Percentiles rank a stretch among this genome's conserved stretches.
These are phyloP conservation scores for Geotrichum carabidarum DNA, from an alignment of 1,139 yeast species.

Conservation along the genomic window DNA sequence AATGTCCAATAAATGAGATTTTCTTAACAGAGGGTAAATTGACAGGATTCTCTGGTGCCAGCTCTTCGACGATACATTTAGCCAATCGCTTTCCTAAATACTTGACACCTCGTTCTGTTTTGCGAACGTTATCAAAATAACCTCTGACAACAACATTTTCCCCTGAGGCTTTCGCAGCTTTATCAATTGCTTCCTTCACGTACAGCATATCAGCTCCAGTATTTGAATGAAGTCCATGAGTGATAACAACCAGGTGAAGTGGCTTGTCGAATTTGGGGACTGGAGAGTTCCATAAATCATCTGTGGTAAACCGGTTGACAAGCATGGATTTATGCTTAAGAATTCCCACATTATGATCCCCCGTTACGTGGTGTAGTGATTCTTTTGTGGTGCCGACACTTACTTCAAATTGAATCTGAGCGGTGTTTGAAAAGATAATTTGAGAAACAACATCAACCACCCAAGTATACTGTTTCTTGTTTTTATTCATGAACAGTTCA, in stretches of 20 bases:
- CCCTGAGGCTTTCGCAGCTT: slow-evolving; percentile 42
- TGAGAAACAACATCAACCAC: slow-evolving; percentile 81
- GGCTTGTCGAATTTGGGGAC: slow-evolving; percentile 46
- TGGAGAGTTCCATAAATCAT: slow-evolving; percentile 69
- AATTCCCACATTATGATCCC: slow-evolving; percentile 1
- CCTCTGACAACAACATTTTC: slow-evolving; percentile 75
- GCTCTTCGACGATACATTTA: slow-evolving; percentile 61
- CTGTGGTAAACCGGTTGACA: slow-evolving; percentile 44
- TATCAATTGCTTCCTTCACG: slow-evolving; percentile 73
- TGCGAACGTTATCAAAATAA: slow-evolving; percentile 75
- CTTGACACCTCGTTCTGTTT: slow-evolving; percentile 86
- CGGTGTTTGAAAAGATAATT: slow-evolving; percentile 65
- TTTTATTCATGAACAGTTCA: slow-evolving; percentile 44
- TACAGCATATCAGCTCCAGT: slow-evolving; percentile 84
- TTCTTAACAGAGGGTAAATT: slow-evolving; percentile 41
- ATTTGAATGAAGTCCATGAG: slow-evolving; percentile 92
- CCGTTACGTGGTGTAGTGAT: slow-evolving; percentile 33
- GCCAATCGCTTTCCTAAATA: slow-evolving; percentile 81
- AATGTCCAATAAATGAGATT: slow-evolving; percentile 86
- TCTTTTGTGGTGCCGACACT: slow-evolving; percentile 51
- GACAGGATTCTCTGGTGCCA: slow-evolving; percentile 38
- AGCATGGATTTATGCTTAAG: not conserved
- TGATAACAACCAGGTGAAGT: slow-evolving; percentile 68
- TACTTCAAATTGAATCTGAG: slow-evolving; percentile 67
- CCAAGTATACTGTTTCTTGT: slow-evolving; percentile 60